A percentile compares a stretch with the other conserved stretches of the same genome.
phyloP scores from a whole-genome alignment of 1,284 basidiomycete species.

The Malassezia caprae region DNA sequence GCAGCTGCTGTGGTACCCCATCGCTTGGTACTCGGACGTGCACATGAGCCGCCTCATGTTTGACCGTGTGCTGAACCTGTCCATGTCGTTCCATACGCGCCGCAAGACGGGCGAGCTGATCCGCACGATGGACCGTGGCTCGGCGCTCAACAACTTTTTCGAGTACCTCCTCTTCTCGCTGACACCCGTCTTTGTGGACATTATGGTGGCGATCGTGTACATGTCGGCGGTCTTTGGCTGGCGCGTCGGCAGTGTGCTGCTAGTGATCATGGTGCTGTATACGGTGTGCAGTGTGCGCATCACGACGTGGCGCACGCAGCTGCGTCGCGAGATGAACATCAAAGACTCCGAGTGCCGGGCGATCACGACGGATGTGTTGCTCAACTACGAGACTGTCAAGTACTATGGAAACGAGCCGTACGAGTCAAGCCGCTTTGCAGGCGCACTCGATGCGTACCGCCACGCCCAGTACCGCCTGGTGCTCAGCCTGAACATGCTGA shows the following conservation, averaged over 20 bases:
- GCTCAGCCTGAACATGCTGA: conserved; percentile 40
- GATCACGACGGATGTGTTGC: conserved; percentile 39
- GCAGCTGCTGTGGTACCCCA: conserved; percentile 57
- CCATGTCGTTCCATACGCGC: conserved; percentile 71
- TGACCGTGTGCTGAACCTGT: conserved; percentile 52
- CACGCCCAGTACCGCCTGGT: conserved; percentile 61
- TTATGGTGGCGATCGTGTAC: conserved; percentile 53
- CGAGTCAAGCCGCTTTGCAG: conserved; percentile 63
- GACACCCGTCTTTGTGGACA: conserved; percentile 68
- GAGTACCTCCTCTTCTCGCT: conserved; percentile 62
- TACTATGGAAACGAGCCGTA: conserved; percentile 73
- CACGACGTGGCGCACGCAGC: conserved; percentile 66
- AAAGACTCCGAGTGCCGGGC: conserved; percentile 35
- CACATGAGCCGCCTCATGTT: conserved; percentile 47
- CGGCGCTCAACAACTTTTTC: conserved; percentile 52
- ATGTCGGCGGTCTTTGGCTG: conserved; percentile 59
- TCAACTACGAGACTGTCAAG: conserved; percentile 52
- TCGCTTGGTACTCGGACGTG: conserved; percentile 66
- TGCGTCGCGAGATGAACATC: conserved; percentile 49
- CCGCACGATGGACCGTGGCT: conserved; percentile 59
- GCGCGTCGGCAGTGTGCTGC: conserved; percentile 63
- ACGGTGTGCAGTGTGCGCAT: conserved; percentile 58
- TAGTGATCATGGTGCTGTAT: conserved; percentile 65
- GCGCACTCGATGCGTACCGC: conserved; percentile 68
- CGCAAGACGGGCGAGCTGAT: conserved; percentile 61